These are phyloP conservation scores for Berkeleyomyces rouxiae DNA, from an alignment of 2,329 filamentous ascomycete species.

Conservation along the genomic window DNA sequence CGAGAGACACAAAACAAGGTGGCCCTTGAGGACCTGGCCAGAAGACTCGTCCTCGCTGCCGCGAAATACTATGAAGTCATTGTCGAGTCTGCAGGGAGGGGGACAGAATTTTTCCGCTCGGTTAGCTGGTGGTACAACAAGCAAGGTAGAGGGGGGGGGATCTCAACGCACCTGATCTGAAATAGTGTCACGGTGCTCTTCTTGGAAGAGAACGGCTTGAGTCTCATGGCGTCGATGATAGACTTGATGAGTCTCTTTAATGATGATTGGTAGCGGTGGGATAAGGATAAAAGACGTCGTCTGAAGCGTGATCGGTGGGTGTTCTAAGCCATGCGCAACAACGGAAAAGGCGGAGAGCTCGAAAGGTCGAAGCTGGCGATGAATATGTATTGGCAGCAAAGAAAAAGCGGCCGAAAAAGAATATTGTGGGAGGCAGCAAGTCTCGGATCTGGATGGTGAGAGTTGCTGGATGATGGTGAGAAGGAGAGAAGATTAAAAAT, in stretches of 20 bases:
- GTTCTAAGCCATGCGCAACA: background rate
- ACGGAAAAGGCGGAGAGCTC: background rate
- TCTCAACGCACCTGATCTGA: conserved; percentile 11
- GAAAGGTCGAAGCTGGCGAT: background rate
- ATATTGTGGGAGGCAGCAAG: background rate
- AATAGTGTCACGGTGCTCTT: conserved; percentile 13
- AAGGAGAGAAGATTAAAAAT: background rate
- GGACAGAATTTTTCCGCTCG: background rate
- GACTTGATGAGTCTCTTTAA: background rate
- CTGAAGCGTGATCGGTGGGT: background rate
- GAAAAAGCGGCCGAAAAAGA: background rate
- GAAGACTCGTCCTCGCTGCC: conserved; percentile 60
- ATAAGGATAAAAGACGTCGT: background rate
- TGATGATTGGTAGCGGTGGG: background rate
- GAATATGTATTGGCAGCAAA: background rate
- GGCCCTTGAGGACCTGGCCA: conserved; percentile 57
- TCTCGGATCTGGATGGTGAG: background rate
- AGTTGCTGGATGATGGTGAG: background rate
- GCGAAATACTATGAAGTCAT: conserved; percentile 64
- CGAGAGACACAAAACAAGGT: conserved; percentile 55
- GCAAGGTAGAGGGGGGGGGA: background rate
- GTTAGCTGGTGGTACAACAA: background rate
- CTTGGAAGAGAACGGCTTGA: conserved; percentile 13
- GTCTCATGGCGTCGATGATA: conserved; percentile 9
- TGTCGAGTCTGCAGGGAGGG: conserved; percentile 44